Evolutionary conservation across 768 basidiomycete genomes (phyloP).

Genomic region (Lentinula sp.): DNA sequence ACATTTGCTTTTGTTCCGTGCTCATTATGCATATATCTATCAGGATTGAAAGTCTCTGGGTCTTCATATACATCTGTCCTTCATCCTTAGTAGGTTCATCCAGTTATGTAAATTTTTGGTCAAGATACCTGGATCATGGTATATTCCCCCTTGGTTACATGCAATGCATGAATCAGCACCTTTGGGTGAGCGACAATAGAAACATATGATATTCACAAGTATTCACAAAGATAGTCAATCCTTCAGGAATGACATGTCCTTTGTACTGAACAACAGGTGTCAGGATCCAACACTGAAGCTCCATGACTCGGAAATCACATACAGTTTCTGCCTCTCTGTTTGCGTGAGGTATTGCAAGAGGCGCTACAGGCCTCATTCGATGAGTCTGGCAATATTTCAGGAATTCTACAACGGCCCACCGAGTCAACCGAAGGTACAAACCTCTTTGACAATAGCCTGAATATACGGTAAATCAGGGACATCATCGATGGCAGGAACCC

Average conservation of each 20-base stretch:
- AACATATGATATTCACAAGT: conserved; percentile 7
- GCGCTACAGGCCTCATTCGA: conserved; percentile 7
- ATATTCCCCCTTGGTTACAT: conserved; percentile 11
- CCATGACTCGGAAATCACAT: background rate
- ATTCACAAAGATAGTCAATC: conserved; percentile 13
- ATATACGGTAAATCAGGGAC: conserved; percentile 15
- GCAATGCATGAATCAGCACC: background rate
- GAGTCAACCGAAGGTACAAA: background rate
- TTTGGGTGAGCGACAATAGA: too few species aligned
- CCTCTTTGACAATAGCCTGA: conserved; percentile 17
- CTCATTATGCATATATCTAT: conserved; percentile 10
- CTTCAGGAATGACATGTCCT: conserved; percentile 11
- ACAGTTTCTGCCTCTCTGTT: background rate
- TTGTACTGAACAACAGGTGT: background rate
- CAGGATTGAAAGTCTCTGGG: conserved; percentile 13
- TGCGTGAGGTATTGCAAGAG: background rate
- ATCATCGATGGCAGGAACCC: conserved; percentile 15
- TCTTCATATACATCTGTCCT: conserved; percentile 11
- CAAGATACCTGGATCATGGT: conserved; percentile 9
- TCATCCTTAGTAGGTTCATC: background rate
- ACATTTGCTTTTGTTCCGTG: conserved; percentile 9
- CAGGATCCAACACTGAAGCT: background rate
- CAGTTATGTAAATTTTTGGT: background rate
- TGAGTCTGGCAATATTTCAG: background rate
- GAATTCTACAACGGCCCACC: background rate